A percentile compares a stretch with the other conserved stretches of the same genome.
phyloP scores from a whole-genome alignment of 805 yeast genomes.

The Spathaspora sp. region DNA sequence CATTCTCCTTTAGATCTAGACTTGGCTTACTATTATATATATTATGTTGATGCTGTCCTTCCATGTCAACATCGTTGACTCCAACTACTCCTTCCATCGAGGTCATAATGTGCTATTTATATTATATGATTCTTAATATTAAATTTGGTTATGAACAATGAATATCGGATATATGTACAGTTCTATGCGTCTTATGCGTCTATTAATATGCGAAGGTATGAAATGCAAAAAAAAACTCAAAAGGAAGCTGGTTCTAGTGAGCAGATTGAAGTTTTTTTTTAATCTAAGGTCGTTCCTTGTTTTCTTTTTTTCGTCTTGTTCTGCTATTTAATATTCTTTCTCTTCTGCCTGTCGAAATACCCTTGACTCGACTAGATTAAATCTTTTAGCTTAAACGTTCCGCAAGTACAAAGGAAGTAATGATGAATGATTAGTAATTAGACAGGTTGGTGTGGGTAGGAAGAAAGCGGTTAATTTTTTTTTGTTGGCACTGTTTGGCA shows the following conservation, averaged over 20 bases:
- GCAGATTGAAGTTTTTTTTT: neutral
- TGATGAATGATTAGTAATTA: neutral
- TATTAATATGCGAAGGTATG: neutral
- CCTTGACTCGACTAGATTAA: neutral
- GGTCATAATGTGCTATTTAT: constrained; percentile 13
- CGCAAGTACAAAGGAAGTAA: neutral
- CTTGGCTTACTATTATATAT: constrained; percentile 18
- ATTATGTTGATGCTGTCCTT: constrained; percentile 27
- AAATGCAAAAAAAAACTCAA: neutral
- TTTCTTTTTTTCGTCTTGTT: neutral
- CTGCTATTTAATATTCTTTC: neutral
- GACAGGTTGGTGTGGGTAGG: neutral
- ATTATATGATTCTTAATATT: neutral
- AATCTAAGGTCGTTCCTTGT: neutral
- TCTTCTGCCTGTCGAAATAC: neutral
- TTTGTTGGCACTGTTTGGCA: neutral
- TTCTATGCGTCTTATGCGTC: neutral
- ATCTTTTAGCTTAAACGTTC: neutral
- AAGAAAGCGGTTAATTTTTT: neutral
- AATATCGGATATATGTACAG: neutral
- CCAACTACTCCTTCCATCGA: constrained; percentile 20
- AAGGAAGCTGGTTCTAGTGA: neutral
- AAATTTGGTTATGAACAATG: neutral
- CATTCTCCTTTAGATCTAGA: constrained; percentile 8
- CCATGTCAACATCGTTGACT: constrained; percentile 24